These are phyloP conservation scores for Ormosia emarginata DNA, from an alignment of 306 rosid species.

Conservation along the genomic window DNA sequence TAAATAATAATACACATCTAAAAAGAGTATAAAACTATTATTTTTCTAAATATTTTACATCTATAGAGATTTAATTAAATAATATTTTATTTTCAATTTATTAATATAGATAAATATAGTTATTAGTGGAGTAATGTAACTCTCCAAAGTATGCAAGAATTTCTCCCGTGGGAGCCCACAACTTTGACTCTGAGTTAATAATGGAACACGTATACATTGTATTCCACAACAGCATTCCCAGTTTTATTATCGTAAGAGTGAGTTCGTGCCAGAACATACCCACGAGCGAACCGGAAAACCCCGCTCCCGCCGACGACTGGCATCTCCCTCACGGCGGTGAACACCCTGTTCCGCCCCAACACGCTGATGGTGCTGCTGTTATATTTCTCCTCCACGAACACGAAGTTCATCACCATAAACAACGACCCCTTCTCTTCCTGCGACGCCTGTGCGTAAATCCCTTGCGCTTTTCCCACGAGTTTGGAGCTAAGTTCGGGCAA, in stretches of 20 bases:
- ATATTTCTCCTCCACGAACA: constrained; percentile 28
- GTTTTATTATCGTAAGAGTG: neutral
- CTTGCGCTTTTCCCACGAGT: constrained; percentile 41
- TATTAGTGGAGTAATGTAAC: too few species aligned
- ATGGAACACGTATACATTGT: constrained; percentile 51
- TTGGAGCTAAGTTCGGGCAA: constrained; percentile 19
- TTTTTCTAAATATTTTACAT: too few species aligned
- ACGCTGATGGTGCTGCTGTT: constrained; percentile 37
- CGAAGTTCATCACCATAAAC: constrained; percentile 30
- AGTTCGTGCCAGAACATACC: constrained; percentile 53
- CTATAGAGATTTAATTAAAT: too few species aligned
- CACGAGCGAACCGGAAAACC: constrained; percentile 54
- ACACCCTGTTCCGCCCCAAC: constrained; percentile 29
- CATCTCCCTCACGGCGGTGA: constrained; percentile 30
- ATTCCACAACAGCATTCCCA: constrained; percentile 47
- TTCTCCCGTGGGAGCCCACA: too few species aligned
- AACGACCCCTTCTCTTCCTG: neutral
- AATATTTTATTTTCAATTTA: too few species aligned
- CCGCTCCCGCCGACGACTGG: constrained; percentile 44
- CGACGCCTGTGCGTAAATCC: constrained; percentile 12
- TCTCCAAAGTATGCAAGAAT: too few species aligned
- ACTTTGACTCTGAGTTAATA: neutral
- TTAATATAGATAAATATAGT: too few species aligned
- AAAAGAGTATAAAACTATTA: too few species aligned
- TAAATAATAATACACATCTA: too few species aligned